Evolutionary conservation across 139 green algal genomes (phyloP).

Genomic region (Micractinium sp.): DNA sequence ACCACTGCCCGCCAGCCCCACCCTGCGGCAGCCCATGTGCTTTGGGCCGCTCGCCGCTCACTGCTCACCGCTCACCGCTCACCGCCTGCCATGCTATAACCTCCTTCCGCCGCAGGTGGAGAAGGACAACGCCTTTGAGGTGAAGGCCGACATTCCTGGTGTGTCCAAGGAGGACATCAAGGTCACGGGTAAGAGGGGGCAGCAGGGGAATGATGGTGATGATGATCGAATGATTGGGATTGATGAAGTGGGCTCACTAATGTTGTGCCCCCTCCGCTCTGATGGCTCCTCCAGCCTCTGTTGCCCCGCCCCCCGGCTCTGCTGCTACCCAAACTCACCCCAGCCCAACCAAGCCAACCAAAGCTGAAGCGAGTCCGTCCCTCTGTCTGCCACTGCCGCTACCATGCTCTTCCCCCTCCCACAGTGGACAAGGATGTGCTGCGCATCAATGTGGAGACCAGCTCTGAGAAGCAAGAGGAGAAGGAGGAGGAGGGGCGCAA

Average conservation of each 20-base stretch:
- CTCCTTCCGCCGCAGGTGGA: constrained; percentile 1
- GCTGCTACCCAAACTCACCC: no score
- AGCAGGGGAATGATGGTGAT: no score
- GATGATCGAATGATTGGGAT: no score
- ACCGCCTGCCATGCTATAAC: neutral
- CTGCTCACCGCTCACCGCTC: neutral
- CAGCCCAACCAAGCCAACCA: neutral
- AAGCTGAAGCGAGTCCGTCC: neutral
- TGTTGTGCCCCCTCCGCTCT: no score
- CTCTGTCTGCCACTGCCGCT: neutral
- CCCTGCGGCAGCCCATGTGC: no score
- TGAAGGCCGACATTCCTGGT: constrained; percentile 52
- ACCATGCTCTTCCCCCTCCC: neutral
- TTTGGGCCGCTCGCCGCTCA: no score
- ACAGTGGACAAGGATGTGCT: constrained; percentile 50
- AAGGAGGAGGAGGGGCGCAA: constrained; percentile 45
- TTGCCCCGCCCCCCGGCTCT: no score
- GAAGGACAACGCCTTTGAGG: constrained; percentile 38
- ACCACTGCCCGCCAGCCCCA: no score
- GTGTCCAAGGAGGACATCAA: constrained; percentile 46
- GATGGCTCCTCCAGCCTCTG: no score
- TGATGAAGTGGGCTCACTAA: no score
- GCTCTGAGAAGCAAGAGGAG: constrained; percentile 43
- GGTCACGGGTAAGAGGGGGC: neutral
- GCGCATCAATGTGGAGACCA: constrained; percentile 45